Percentiles rank a stretch among this genome's conserved stretches.
Evolutionary conservation across 192 early-diverging fungal species (phyloP).

Genomic region (Podila epigama): DNA sequence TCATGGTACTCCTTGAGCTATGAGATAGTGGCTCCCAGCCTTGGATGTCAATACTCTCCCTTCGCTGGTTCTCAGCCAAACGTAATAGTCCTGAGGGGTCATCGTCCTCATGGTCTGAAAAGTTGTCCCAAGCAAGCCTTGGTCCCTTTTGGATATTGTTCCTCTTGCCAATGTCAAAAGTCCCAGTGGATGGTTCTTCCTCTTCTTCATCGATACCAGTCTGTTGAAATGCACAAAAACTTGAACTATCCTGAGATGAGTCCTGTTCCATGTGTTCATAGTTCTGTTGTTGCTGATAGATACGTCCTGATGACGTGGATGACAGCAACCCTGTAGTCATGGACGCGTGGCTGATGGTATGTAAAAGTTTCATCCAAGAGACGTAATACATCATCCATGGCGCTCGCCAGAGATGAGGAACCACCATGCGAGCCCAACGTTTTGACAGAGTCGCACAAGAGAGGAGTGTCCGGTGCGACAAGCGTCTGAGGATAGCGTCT

Average conservation of each 20-base stretch:
- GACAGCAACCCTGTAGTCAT: background rate
- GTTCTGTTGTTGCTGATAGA: background rate
- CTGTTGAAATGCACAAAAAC: too few species aligned
- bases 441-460: constrained; percentile 15
- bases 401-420: constrained; percentile 30
- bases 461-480: constrained; percentile 9
- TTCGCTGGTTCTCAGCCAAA: constrained; percentile 16
- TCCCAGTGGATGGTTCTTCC: background rate
- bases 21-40: background rate
- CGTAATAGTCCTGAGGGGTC: constrained; percentile 7
- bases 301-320: background rate
- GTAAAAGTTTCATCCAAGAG: constrained; percentile 27
- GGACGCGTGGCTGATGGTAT: background rate
- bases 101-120: constrained; percentile 4
- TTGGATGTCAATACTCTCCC: background rate
- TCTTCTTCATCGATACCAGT: too few species aligned
- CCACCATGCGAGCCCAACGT: constrained; percentile 17
- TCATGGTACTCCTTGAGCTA: background rate
- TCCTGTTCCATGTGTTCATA: background rate
- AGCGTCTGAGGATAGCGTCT: constrained; percentile 3
- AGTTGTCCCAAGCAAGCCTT: background rate
- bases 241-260: background rate
- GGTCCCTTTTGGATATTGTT: background rate
- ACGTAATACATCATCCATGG: constrained; percentile 33
- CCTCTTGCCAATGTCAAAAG: background rate